Percentiles rank a stretch among this genome's conserved stretches.
These are phyloP conservation scores for Neurospora sp. DNA, from an alignment of 495 filamentous ascomycete species.

Conservation along the genomic window DNA sequence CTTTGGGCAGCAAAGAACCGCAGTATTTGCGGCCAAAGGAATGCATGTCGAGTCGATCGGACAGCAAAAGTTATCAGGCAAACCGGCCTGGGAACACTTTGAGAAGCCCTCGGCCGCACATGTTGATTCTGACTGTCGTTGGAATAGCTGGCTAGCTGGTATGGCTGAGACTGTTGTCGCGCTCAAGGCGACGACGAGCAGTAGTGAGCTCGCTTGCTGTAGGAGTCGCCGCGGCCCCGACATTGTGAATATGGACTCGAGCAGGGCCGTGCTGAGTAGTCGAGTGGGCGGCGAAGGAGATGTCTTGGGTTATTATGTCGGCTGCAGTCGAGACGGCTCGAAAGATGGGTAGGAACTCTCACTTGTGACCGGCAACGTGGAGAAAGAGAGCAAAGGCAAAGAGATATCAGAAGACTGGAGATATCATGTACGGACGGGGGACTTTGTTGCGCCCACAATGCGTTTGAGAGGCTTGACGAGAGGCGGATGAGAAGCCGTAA, in stretches of 20 bases:
- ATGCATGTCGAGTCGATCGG: constrained; percentile 50
- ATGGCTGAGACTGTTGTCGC: constrained; percentile 4
- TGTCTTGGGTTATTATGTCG: neutral
- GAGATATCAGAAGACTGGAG: neutral
- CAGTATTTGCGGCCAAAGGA: constrained; percentile 52
- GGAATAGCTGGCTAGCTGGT: constrained; percentile 20
- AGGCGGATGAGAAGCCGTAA: neutral
- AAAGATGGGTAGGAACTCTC: neutral
- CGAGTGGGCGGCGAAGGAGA: neutral
- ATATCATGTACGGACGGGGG: neutral
- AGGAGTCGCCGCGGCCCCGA: neutral
- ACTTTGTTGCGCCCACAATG: neutral
- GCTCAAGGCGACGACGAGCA: neutral
- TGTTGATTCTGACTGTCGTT: constrained; percentile 20
- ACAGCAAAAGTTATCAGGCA: constrained; percentile 74
- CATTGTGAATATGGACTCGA: neutral
- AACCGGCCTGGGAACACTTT: constrained; percentile 40
- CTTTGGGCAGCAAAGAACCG: constrained; percentile 68
- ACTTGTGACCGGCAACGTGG: neutral
- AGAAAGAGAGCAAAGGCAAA: neutral
- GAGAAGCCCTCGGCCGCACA: constrained; percentile 19
- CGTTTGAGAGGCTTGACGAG: neutral
- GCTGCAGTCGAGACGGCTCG: neutral
- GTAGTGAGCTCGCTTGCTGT: neutral
- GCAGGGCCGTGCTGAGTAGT: neutral